Evolutionary conservation across 2,329 filamentous ascomycete genomes (phyloP).

Genomic region (Lasiodiplodia gonubiensis): DNA sequence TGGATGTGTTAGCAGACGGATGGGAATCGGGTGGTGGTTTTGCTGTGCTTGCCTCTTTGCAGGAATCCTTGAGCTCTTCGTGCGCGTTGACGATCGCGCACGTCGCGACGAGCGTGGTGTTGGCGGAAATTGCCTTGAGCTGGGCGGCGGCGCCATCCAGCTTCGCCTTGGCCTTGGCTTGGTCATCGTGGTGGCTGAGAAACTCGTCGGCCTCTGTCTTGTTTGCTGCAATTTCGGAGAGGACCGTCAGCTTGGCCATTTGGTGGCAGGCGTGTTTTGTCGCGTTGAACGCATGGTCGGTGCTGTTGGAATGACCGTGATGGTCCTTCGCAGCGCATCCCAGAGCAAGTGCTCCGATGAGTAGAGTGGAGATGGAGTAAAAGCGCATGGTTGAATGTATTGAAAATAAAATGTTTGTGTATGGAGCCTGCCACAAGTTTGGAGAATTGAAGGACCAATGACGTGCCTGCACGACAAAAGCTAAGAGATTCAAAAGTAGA

Average conservation of each 20-base stretch:
- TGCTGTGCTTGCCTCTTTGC: neutral
- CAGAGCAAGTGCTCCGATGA: neutral
- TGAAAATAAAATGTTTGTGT: neutral
- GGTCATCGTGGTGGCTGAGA: neutral
- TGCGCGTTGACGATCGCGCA: slow-evolving; percentile 5
- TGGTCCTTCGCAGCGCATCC: neutral
- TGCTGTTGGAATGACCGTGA: neutral
- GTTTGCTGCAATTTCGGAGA: slow-evolving; percentile 6
- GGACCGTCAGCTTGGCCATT: neutral
- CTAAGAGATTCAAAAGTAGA: neutral
- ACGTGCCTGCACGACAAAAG: slow-evolving; percentile 7
- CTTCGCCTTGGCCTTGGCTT: neutral
- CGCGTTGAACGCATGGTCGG: neutral
- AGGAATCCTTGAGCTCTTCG: slow-evolving; percentile 12
- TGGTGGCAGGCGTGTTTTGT: slow-evolving; percentile 3
- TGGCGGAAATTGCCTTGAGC: slow-evolving; percentile 1
- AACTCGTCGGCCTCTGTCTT: slow-evolving; percentile 1
- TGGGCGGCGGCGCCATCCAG: neutral
- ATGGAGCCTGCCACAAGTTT: neutral
- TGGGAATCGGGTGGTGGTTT: neutral
- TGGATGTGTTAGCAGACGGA: neutral
- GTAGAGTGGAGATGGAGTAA: neutral
- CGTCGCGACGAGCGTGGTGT: slow-evolving; percentile 1
- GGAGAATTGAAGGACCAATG: neutral
- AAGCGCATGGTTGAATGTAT: neutral